Evolutionary conservation across 2,329 filamentous ascomycete species (phyloP).

Genomic region (Penicillium sp.): DNA sequence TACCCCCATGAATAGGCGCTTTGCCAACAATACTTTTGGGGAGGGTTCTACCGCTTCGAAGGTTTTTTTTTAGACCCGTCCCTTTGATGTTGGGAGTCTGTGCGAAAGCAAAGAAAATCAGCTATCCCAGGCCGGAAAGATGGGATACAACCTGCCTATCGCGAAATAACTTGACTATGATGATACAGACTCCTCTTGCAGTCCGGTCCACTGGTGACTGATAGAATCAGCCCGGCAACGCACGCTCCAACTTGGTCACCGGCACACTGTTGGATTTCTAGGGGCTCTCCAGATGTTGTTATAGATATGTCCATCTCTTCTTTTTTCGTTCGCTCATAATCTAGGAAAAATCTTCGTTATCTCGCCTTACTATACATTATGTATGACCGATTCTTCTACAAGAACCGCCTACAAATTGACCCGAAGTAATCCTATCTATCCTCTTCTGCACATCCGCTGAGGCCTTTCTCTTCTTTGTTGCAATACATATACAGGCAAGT

Average conservation of each 20-base stretch:
- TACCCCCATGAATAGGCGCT: background rate
- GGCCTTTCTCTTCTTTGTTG: background rate
- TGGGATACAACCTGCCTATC: slow-evolving; percentile 3
- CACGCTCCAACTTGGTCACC: slow-evolving; percentile 17
- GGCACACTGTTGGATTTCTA: slow-evolving; percentile 6
- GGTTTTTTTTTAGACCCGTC: background rate
- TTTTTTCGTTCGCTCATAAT: background rate
- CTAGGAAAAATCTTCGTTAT: background rate
- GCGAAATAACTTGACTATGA: background rate
- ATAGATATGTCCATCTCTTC: slow-evolving; percentile 4
- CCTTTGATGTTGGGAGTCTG: background rate
- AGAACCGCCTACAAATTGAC: background rate
- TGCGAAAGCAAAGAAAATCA: background rate
- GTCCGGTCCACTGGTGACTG: slow-evolving; percentile 11
- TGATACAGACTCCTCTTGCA: slow-evolving; percentile 2
- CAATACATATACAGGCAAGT: background rate
- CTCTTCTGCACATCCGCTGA: background rate
- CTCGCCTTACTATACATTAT: background rate
- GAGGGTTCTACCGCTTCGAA: background rate
- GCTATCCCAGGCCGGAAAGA: background rate
- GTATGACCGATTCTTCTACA: background rate
- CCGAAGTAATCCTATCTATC: background rate
- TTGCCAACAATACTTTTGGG: background rate
- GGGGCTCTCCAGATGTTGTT: slow-evolving; percentile 1
- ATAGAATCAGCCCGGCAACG: slow-evolving; percentile 15